These are phyloP conservation scores for Elsinoe perseae DNA, from an alignment of 2,329 filamentous ascomycete genomes.

Conservation along the genomic window DNA sequence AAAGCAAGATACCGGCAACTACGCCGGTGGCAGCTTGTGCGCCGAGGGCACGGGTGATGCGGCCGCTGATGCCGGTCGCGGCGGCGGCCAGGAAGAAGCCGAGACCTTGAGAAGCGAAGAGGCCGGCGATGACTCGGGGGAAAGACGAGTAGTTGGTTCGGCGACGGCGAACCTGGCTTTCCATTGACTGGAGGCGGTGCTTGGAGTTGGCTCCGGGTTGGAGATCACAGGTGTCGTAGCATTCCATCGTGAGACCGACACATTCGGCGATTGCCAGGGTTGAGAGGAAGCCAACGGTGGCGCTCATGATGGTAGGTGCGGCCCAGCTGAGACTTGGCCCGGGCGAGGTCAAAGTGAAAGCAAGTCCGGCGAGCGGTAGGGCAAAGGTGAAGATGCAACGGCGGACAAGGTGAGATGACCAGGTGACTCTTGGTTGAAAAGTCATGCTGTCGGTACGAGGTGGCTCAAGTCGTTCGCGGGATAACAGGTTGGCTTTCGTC, in stretches of 20 bases:
- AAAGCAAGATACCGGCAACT: constrained; percentile 58
- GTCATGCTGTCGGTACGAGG: constrained; percentile 60
- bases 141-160: constrained; percentile 69
- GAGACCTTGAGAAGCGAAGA: constrained; percentile 61
- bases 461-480: constrained; percentile 52
- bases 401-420: constrained; percentile 66
- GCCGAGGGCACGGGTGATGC: constrained; percentile 56
- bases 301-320: constrained; percentile 60
- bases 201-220: constrained; percentile 58
- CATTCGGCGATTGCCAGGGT: constrained; percentile 69
- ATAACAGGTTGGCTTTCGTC: constrained; percentile 63
- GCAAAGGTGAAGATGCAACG: constrained; percentile 59
- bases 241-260: constrained; percentile 70
- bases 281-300: constrained; percentile 60
- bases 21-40: constrained; percentile 61
- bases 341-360: constrained; percentile 59
- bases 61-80: constrained; percentile 61
- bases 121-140: constrained; percentile 63
- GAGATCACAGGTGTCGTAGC: constrained; percentile 71
- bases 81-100: constrained; percentile 63
- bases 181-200: constrained; percentile 41
- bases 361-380: constrained; percentile 58
- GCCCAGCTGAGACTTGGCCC: constrained; percentile 54
- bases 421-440: constrained; percentile 54
- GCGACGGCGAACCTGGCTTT: constrained; percentile 37